These are phyloP conservation scores for Starmera dryadoides DNA, from an alignment of 805 yeast species.

Conservation along the genomic window DNA sequence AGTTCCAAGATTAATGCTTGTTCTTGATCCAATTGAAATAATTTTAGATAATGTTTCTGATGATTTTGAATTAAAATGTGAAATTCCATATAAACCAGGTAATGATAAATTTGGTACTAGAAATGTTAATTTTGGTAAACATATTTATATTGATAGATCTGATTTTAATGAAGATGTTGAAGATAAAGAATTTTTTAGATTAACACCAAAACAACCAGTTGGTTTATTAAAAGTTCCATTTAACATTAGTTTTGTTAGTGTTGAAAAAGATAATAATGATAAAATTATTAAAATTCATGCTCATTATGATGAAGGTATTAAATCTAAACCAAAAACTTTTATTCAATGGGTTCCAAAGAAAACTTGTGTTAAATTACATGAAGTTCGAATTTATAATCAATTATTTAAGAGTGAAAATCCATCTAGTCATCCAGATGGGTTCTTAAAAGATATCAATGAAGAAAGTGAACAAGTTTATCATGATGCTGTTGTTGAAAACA, in stretches of 20 bases:
- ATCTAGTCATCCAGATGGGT: slow-evolving; percentile 80
- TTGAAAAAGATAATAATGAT: slow-evolving; percentile 57
- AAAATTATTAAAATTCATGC: slow-evolving; percentile 66
- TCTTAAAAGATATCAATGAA: slow-evolving; percentile 73
- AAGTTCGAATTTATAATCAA: slow-evolving; percentile 83
- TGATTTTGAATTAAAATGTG: slow-evolving; percentile 60
- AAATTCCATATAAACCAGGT: slow-evolving; percentile 67
- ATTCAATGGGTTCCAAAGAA: slow-evolving; percentile 94
- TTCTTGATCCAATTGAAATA: slow-evolving; percentile 79
- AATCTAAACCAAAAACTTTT: slow-evolving; percentile 75
- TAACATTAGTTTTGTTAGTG: slow-evolving; percentile 64
- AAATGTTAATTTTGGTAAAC: slow-evolving; percentile 67
- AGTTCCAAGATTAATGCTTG: slow-evolving; percentile 92
- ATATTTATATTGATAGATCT: slow-evolving; percentile 75
- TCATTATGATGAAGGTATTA: slow-evolving; percentile 62
- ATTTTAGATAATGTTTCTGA: slow-evolving; percentile 77
- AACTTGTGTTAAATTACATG: slow-evolving; percentile 59
- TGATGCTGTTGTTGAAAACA: slow-evolving; percentile 71
- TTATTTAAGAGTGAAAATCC: slow-evolving; percentile 92
- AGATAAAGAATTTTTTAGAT: slow-evolving; percentile 75
- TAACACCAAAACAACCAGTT: slow-evolving; percentile 91
- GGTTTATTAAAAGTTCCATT: slow-evolving; percentile 90
- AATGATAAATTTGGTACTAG: slow-evolving; percentile 68
- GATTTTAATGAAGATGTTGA: slow-evolving; percentile 68
- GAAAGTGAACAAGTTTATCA: slow-evolving; percentile 64